Percentiles rank a stretch among this genome's conserved stretches.
These are phyloP conservation scores for Chytriomyces confervae DNA, from an alignment of 192 early-diverging fungal species.

Conservation along the genomic window DNA sequence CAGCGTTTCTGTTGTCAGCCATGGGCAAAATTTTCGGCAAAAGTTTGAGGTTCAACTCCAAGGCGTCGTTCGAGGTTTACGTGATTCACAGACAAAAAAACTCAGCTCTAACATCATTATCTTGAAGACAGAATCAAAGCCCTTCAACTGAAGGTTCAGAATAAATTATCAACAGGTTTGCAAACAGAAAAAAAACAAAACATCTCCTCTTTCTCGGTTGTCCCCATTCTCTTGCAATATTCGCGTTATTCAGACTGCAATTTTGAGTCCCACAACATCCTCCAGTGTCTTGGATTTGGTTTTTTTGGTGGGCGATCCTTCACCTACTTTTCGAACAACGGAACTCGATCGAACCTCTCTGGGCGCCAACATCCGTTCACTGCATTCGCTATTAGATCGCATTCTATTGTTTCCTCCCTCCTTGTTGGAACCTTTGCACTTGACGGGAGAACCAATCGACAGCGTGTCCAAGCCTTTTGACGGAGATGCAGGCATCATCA, in stretches of 20 bases:
- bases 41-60: no score
- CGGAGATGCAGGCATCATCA: neutral
- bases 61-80: no score
- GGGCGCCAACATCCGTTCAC: neutral
- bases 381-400: neutral
- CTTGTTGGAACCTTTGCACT: no score
- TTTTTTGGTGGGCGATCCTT: conserved; percentile 21
- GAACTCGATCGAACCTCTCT: conserved; percentile 1
- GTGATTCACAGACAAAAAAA: no score
- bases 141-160: conserved; percentile 2
- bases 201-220: neutral
- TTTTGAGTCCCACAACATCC: neutral
- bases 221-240: no score
- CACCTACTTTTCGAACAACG: conserved; percentile 1
- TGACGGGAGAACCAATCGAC: neutral
- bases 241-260: neutral
- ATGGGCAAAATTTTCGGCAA: no score
- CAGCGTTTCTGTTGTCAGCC: no score
- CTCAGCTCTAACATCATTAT: neutral
- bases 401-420: neutral
- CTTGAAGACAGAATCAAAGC: neutral
- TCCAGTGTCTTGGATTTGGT: neutral
- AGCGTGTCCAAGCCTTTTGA: neutral
- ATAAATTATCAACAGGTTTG: neutral
- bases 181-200: neutral